Conservation (phyloP, 2,329 filamentous ascomycete genomes). For the Alternaria panax region DNA sequence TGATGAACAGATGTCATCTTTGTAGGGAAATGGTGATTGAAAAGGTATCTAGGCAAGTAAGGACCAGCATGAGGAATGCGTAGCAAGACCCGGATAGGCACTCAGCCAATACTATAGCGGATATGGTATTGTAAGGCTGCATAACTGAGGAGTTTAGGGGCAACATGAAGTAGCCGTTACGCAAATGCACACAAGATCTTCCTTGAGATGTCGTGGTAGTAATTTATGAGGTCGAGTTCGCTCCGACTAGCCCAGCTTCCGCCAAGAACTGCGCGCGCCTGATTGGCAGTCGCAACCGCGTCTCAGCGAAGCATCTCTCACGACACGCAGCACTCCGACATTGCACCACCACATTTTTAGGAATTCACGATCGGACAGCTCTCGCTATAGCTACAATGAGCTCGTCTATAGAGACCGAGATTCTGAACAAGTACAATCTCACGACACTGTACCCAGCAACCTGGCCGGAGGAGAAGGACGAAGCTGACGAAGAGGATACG, state of each 20-base stretch:
- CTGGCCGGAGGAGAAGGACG: slow-evolving; percentile 86
- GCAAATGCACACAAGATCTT: no score
- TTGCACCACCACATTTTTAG: slow-evolving; percentile 1
- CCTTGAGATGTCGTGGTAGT: no score
- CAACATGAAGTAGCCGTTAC: no score
- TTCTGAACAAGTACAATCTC: slow-evolving; percentile 91
- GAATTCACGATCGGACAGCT: neutral
- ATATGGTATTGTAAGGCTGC: no score
- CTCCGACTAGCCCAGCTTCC: neutral
- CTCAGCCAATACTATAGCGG: no score
- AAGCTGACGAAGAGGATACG: slow-evolving; percentile 63
- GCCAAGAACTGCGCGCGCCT: slow-evolving; percentile 23
- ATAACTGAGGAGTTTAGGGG: no score
- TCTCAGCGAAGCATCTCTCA: slow-evolving; percentile 25
- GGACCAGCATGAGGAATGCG: no score
- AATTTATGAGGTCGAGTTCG: neutral
- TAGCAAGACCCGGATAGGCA: no score
- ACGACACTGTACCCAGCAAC: slow-evolving; percentile 77
- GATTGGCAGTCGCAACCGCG: slow-evolving; percentile 35
- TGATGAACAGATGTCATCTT: no score
- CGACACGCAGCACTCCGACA: slow-evolving; percentile 19
- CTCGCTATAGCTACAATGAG: slow-evolving; percentile 34
- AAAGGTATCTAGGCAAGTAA: no score
- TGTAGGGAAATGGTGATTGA: no score
- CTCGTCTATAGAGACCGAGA: slow-evolving; percentile 65